These are phyloP conservation scores for Neofusicoccum sp. DNA, from an alignment of 2,329 filamentous ascomycete species.

Conservation along the genomic window DNA sequence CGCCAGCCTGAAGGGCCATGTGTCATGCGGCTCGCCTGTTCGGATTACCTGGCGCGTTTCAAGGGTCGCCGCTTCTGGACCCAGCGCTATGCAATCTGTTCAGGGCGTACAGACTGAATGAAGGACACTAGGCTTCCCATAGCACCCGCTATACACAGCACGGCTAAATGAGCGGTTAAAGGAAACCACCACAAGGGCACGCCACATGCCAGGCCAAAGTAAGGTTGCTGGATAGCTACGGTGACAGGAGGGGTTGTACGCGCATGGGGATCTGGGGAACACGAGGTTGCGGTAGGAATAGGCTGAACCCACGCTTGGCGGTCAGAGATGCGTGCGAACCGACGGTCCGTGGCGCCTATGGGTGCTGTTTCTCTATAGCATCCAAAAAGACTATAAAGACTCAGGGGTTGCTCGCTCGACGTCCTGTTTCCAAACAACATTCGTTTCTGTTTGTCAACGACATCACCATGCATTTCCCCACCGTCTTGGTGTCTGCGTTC, in stretches of 20 bases:
- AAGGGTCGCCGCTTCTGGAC: slow-evolving; percentile 3
- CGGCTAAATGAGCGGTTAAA: slow-evolving; percentile 10
- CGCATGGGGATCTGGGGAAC: slow-evolving; percentile 1
- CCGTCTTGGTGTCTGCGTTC: neutral
- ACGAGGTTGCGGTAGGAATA: slow-evolving; percentile 8
- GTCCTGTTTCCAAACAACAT: slow-evolving; percentile 2
- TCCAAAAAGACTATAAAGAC: neutral
- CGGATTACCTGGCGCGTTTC: slow-evolving; percentile 16
- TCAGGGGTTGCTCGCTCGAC: neutral
- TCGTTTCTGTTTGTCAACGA: neutral
- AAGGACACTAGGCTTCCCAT: neutral
- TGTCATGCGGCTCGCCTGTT: slow-evolving; percentile 2
- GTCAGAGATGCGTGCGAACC: slow-evolving; percentile 1
- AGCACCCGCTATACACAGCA: neutral
- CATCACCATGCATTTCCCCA: slow-evolving; percentile 8
- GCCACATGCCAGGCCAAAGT: no score
- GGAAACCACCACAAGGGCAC: no score
- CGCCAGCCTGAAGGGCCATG: slow-evolving; percentile 8
- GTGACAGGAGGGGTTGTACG: neutral
- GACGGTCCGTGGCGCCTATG: slow-evolving; percentile 9
- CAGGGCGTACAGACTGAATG: neutral
- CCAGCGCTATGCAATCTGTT: neutral
- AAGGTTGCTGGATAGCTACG: neutral
- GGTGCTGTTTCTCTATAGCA: neutral
- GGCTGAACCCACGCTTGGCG: slow-evolving; percentile 5